Base-by-base conservation (phyloP, 257 asterid genomes). In the Buddleja alternifolia region DNA sequence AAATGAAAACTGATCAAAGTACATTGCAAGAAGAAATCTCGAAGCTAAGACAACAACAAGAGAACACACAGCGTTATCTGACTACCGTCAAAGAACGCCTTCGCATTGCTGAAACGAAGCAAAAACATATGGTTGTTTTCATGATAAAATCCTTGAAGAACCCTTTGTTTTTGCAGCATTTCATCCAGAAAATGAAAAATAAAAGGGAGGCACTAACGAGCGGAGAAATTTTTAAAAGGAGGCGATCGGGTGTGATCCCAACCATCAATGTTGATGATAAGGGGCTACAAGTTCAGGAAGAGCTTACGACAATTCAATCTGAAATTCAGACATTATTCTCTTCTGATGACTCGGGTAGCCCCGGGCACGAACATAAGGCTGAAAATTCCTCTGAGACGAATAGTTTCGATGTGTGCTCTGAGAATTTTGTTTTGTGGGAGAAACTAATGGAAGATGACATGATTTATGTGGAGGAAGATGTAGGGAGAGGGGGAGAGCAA, bases 371-470 rank as follows among this genome's bases (percentile, higher is more conserved):
- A 1, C 73, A 63, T 21, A 77, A 70, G 36, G 37, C 17, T 6
- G 81, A 76, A 16, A 45, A 64, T 17, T 71, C 55, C 2, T 58
- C 81, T 0, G 80, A 74, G 61, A 39, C 61, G 1, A 63, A 45
- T n/a, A 63, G 67, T 20, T n/a, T 50, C 0, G 87, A 83, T 8
- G 7, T 44, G 34, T 62, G 64, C 25, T 73, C 92, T 0, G 97
- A 93, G 81, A 88, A 60, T 45, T 93, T 86, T 44, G 86, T 93
- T 9, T 57, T 93, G 68, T 93, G 97, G 97, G 98, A 93, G 78
- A 90, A 93, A 76, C 77, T 90, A 0, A 82, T 93, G 90, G 97
- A 90, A 39, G 98, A 93, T 63, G 93, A 88, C 61, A 77, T 93
- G 95, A 88, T 93, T 7, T 90, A 86, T 6, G 99, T 86, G 57